These are phyloP conservation scores for Centrapalus pauciflorus DNA, from an alignment of 129 eudicot genomes.

Conservation along the genomic window DNA sequence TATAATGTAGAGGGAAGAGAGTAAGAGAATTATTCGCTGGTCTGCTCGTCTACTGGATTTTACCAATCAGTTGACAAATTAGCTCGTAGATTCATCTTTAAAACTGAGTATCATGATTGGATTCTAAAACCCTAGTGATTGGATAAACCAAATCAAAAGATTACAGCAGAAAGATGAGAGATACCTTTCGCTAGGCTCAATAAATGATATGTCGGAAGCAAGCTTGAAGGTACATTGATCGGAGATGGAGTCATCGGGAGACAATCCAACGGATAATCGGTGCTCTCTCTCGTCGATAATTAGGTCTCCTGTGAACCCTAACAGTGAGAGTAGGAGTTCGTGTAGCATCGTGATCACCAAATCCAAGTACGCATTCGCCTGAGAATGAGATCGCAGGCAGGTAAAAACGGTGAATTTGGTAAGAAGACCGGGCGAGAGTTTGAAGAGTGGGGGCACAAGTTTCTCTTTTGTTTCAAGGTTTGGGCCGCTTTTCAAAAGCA, in stretches of 20 bases:
- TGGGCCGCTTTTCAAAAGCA: background rate
- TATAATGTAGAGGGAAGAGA: background rate
- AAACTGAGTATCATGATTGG: background rate
- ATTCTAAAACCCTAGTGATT: conserved; percentile 16
- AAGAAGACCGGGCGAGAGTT: background rate
- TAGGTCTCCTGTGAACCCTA: conserved; percentile 98
- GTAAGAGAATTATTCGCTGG: background rate
- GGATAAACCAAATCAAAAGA: background rate
- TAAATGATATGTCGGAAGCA: conserved; percentile 77
- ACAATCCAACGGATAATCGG: conserved; percentile 34
- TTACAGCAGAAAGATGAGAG: background rate
- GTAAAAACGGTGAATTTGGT: background rate
- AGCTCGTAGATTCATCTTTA: background rate
- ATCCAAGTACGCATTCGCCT: background rate
- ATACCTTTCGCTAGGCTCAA: conserved; percentile 71
- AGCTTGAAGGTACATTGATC: conserved; percentile 65
- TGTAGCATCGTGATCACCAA: conserved; percentile 53
- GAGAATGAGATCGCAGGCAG: background rate
- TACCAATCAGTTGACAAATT: background rate
- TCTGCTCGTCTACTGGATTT: background rate
- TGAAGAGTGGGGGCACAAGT: background rate
- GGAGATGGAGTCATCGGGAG: conserved; percentile 51
- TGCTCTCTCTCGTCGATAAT: conserved; percentile 75
- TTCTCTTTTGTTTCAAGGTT: background rate
- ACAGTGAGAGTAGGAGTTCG: conserved; percentile 72